phyloP scores from a whole-genome alignment of 345 rosid genomes.

The Microthlaspi erraticum region DNA sequence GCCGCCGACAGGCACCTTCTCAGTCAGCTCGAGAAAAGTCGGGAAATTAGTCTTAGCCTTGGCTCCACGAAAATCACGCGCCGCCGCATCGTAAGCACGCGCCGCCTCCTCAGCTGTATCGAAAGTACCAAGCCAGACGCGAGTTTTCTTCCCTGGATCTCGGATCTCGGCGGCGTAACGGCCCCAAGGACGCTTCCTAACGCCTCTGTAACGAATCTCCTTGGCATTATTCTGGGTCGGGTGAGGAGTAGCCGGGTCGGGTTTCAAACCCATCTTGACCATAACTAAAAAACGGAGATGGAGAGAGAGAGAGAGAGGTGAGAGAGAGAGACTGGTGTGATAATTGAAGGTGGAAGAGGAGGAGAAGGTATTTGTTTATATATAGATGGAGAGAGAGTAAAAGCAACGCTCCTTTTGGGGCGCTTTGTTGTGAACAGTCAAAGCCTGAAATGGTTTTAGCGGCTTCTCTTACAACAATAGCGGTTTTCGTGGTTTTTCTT shows the following conservation, averaged over 20 bases:
- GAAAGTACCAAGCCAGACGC: constrained; percentile 95
- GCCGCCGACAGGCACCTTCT: constrained; percentile 1
- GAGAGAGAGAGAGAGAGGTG: not conserved
- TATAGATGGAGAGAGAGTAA: constrained; percentile 35
- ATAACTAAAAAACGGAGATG: not conserved
- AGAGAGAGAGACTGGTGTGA: constrained; percentile 15
- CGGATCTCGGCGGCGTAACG: constrained; percentile 98
- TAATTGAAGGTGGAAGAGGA: constrained; percentile 39
- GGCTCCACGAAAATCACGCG: constrained; percentile 83
- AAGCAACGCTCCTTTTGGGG: constrained; percentile 62
- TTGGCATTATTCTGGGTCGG: constrained; percentile 31
- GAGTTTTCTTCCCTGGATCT: constrained; percentile 88
- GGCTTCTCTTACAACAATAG: constrained; percentile 54
- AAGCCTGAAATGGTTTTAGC: constrained; percentile 47
- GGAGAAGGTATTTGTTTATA: constrained; percentile 13
- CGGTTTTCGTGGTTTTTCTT: constrained; percentile 45
- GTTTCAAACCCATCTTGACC: constrained; percentile 43
- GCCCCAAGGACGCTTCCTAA: constrained; percentile 94
- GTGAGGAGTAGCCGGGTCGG: constrained; percentile 36
- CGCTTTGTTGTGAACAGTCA: constrained; percentile 59
- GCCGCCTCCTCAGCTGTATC: constrained; percentile 93
- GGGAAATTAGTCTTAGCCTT: constrained; percentile 90
- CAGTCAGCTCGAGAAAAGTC: constrained; percentile 59
- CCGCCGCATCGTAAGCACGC: constrained; percentile 87
- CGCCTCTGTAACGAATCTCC: constrained; percentile 88